Evolutionary conservation across 768 basidiomycete species (phyloP).

Genomic region (Trametes cinnabarina): DNA sequence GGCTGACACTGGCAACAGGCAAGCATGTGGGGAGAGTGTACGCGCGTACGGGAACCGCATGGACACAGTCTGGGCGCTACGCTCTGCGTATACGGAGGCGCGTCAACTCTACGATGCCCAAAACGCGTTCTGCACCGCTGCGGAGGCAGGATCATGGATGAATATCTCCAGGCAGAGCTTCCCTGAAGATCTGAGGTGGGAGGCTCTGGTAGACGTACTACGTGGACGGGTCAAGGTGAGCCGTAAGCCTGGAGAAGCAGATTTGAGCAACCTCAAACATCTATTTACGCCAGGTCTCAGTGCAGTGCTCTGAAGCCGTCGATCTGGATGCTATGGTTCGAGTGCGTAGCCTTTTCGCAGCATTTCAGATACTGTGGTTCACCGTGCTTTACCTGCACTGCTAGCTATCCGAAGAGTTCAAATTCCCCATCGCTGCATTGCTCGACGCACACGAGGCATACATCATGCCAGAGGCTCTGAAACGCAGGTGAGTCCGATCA

Average conservation of each 20-base stretch:
- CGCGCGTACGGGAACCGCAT: conserved; percentile 48
- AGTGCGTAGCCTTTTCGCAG: conserved; percentile 38
- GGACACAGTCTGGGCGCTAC: conserved; percentile 77
- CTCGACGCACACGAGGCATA: conserved; percentile 84
- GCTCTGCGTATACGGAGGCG: conserved; percentile 78
- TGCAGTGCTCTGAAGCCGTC: conserved; percentile 72
- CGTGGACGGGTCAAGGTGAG: conserved; percentile 81
- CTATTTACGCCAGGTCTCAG: conserved; percentile 45
- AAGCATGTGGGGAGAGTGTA: conserved; percentile 43
- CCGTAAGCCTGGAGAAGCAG: background rate
- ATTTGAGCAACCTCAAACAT: background rate
- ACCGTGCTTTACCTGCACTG: background rate
- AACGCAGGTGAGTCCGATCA: conserved; percentile 46
- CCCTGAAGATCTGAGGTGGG: conserved; percentile 72
- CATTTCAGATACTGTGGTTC: background rate
- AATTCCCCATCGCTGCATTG: conserved; percentile 73
- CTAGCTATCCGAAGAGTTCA: conserved; percentile 81
- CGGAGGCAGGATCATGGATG: conserved; percentile 43
- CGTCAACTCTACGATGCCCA: conserved; percentile 65
- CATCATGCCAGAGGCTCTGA: conserved; percentile 75
- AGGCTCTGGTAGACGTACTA: conserved; percentile 77
- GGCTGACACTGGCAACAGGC: conserved; percentile 23
- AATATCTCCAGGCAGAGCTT: conserved; percentile 43
- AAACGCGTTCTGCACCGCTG: conserved; percentile 68
- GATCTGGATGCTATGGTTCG: conserved; percentile 73